Conservation (phyloP, 768 basidiomycete genomes). For the Udeniomyces megalosporus region DNA sequence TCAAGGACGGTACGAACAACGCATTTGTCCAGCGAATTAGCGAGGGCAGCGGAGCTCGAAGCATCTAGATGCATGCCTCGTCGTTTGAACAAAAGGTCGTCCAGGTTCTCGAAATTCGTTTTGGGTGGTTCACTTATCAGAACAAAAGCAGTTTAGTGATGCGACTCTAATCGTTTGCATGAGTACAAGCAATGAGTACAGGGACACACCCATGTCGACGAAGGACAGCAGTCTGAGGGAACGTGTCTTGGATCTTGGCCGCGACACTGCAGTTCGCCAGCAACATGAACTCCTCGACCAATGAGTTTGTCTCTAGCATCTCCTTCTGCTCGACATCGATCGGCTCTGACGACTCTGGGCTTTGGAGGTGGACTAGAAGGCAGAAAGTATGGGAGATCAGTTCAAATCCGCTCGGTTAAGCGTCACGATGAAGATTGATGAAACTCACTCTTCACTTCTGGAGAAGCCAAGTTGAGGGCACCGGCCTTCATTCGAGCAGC, state of each 20-base stretch:
- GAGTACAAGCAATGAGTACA: neutral
- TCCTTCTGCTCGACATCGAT: slow-evolving; percentile 96
- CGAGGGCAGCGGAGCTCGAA: slow-evolving; percentile 76
- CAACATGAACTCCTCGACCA: slow-evolving; percentile 98
- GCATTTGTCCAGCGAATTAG: slow-evolving; percentile 72
- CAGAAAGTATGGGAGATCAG: neutral
- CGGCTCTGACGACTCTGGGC: slow-evolving; percentile 81
- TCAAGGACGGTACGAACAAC: slow-evolving; percentile 42
- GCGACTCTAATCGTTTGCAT: neutral
- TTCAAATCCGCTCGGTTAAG: too few species aligned
- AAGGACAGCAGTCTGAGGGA: slow-evolving; percentile 87
- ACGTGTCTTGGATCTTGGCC: slow-evolving; percentile 74
- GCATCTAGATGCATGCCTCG: slow-evolving; percentile 72
- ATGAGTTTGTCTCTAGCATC: slow-evolving; percentile 75
- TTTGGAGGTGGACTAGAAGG: slow-evolving; percentile 61
- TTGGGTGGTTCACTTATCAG: slow-evolving; percentile 45
- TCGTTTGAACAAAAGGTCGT: slow-evolving; percentile 76
- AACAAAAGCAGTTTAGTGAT: neutral
- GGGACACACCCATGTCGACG: slow-evolving; percentile 36
- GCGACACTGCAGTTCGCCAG: slow-evolving; percentile 94
- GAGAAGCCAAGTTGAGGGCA: slow-evolving; percentile 93
- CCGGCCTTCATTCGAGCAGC: slow-evolving; percentile 80
- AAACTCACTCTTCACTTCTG: slow-evolving; percentile 61
- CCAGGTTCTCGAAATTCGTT: slow-evolving; percentile 86
- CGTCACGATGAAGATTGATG: too few species aligned